Percentiles rank a stretch among this genome's conserved stretches.
phyloP scores from a whole-genome alignment of 2,329 filamentous ascomycete species.

The Fusarium phyllophilum region DNA sequence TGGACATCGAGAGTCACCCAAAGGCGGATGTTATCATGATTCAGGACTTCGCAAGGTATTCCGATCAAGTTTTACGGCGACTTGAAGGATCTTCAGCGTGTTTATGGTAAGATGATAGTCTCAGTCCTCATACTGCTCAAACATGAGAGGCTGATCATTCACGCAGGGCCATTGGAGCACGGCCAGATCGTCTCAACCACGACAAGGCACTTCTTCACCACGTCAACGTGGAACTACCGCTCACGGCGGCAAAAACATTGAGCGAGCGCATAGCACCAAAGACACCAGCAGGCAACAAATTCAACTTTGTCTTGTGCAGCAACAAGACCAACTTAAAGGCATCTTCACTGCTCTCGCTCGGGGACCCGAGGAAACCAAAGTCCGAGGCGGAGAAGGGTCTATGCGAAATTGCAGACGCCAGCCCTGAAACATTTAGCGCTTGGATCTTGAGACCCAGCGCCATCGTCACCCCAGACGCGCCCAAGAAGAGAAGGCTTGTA shows the following conservation, averaged over 20 bases:
- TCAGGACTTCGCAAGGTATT: slow-evolving; percentile 64
- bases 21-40: slow-evolving; percentile 62
- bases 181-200: slow-evolving; percentile 58
- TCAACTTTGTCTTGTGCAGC: slow-evolving; percentile 58
- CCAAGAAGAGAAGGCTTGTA: slow-evolving; percentile 43
- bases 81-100: slow-evolving; percentile 67
- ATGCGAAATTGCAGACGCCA: slow-evolving; percentile 50
- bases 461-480: slow-evolving; percentile 44
- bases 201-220: slow-evolving; percentile 56
- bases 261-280: slow-evolving; percentile 45
- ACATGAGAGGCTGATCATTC: slow-evolving; percentile 2
- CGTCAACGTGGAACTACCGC: slow-evolving; percentile 69
- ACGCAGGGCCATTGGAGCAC: slow-evolving; percentile 53
- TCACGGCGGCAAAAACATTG: slow-evolving; percentile 68
- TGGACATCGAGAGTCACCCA: slow-evolving; percentile 54
- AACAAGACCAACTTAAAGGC: slow-evolving; percentile 46
- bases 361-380: slow-evolving; percentile 52
- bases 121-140: neutral
- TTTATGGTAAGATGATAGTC: slow-evolving; percentile 67
- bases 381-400: slow-evolving; percentile 54
- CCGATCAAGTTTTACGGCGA: slow-evolving; percentile 48
- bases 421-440: slow-evolving; percentile 48
- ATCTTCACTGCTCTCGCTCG: slow-evolving; percentile 50
- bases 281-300: slow-evolving; percentile 46
- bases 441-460: slow-evolving; percentile 51